Percentiles rank a stretch among this genome's conserved stretches.
Conservation (phyloP, 2,329 filamentous ascomycete species). For the Aspergillus uvarum region DNA sequence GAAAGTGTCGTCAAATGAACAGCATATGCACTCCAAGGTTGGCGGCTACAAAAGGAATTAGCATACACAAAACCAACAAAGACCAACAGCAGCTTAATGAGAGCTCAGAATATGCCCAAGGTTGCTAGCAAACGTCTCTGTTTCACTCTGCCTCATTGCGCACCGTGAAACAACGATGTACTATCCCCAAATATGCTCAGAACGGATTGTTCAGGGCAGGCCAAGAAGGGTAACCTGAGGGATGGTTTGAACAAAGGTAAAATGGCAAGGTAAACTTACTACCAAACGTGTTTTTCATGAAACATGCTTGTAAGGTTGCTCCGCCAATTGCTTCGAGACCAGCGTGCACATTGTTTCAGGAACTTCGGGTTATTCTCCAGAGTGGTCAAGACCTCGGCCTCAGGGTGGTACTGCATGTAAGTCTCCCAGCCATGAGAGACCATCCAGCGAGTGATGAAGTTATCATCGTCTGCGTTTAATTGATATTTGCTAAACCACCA, state of each 20-base stretch:
- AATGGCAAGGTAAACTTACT: conserved; percentile 59
- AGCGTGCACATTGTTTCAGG: conserved; percentile 87
- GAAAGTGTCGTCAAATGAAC: conserved; percentile 91
- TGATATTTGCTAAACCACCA: conserved; percentile 78
- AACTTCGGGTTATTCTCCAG: conserved; percentile 87
- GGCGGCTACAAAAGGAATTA: conserved; percentile 61
- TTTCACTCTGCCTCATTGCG: too few species aligned
- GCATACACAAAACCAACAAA: conserved; percentile 13
- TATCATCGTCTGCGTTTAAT: conserved; percentile 95
- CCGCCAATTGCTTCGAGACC: conserved; percentile 97
- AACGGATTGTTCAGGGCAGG: neutral
- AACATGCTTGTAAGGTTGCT: conserved; percentile 92
- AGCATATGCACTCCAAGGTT: conserved; percentile 91
- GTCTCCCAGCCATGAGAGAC: conserved; percentile 91
- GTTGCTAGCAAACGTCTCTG: too few species aligned
- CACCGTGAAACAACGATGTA: too few species aligned
- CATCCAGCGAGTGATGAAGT: conserved; percentile 96
- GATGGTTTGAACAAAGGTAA: neutral
- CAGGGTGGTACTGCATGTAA: conserved; percentile 88
- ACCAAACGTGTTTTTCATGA: conserved; percentile 79
- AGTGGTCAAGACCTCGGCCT: conserved; percentile 90
- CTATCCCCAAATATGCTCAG: too few species aligned
- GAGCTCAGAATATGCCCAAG: too few species aligned
- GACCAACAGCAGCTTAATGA: too few species aligned
- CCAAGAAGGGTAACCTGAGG: neutral